Conservation (phyloP, 176 grass and related monocot species). For the Carex pumila region DNA sequence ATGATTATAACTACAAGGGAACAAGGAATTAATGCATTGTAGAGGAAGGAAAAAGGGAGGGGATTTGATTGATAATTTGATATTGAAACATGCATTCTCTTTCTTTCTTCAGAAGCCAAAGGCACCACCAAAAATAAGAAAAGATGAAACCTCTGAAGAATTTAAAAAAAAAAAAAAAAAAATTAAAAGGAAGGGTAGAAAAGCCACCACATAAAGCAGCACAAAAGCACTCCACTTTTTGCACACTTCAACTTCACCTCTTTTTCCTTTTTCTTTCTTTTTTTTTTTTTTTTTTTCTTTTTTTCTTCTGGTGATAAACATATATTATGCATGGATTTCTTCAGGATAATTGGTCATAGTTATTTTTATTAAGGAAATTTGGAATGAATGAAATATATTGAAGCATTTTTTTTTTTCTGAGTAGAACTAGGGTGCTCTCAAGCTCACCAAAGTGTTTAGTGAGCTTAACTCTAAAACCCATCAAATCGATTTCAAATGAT, state of each 20-base stretch:
- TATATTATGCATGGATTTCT: neutral
- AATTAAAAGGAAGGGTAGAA: neutral
- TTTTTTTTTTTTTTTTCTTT: neutral
- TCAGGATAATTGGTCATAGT: neutral
- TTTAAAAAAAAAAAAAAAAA: conserved; percentile 5
- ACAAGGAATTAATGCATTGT: neutral
- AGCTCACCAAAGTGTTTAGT: no score
- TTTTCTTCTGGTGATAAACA: neutral
- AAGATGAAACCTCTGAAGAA: neutral
- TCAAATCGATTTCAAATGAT: no score
- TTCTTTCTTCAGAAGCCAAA: neutral
- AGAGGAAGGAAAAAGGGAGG: neutral
- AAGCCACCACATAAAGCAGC: conserved; percentile 1
- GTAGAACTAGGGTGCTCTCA: no score
- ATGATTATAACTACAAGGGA: neutral
- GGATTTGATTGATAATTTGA: neutral
- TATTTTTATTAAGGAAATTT: neutral
- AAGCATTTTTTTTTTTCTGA: neutral
- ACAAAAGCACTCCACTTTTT: conserved; percentile 22
- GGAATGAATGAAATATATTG: neutral
- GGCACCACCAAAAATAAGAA: neutral
- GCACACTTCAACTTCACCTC: conserved; percentile 7
- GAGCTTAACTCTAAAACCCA: no score
- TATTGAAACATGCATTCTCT: neutral
- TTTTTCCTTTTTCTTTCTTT: neutral